Base-by-base conservation (phyloP, 192 early-diverging fungal species). In the Rhizophagus sp. region DNA sequence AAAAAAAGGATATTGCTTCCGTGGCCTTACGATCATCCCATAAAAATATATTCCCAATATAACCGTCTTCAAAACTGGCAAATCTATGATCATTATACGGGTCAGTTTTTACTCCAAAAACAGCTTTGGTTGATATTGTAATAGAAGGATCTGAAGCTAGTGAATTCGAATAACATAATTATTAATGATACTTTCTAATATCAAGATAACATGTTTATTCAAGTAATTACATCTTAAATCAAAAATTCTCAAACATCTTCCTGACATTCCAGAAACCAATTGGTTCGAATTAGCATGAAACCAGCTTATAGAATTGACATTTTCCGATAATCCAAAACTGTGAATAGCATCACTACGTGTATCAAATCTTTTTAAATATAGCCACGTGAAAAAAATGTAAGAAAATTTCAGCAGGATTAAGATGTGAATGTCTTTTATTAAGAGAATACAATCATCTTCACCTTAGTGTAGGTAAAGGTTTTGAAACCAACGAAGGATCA, bases 1-100 rank as follows among this genome's bases (percentile, higher is more conserved):
- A 73, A 63, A 77, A 64, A 85, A 85, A 83, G 85, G 85, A 88
- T 69, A 93, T 89, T 19, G 94, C 84, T 50, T 93, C 92, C 0
- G 84, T 80, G 6, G 88, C 65, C 64, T 93, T 94, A 65, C 95
- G 83, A 19, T 83, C 80, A 82, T 96, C 95, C 95, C 95, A 96
- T 36, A 96, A 76, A 49, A 87, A 83, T 39, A 96, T 89, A 30
- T 87, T 82, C 15, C 88, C 88, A 50, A 57, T 22, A n/a, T 57
- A 22, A 5, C 90, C 90, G 19, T 94, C 92, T 10, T 91, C 86
- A 79, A 84, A 94, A 22, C 92, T 94, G 0, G 94, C 93, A 80
- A 95, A 88, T 41, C 92, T 85, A 76, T 92, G 79, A 15, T 83
- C 50, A 78, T 92, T 83, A 81, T 92, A 95, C 0, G 94, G 93